Conservation (phyloP, 148 eudicot species). For the Vaccinium myrtillus region DNA sequence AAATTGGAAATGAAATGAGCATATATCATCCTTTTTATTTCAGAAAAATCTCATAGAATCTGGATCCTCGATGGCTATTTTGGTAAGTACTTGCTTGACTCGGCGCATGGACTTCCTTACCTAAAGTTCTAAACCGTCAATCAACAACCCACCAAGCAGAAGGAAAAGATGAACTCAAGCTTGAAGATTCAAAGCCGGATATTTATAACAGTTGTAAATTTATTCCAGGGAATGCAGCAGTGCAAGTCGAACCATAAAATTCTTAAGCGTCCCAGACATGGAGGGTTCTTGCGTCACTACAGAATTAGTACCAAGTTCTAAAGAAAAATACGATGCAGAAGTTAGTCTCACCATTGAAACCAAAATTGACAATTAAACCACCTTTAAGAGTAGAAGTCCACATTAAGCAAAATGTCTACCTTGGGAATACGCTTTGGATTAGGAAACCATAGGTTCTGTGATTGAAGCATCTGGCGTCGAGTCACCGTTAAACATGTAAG, state of each 20-base stretch:
- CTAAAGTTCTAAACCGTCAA: slow-evolving; percentile 15
- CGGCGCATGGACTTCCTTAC: slow-evolving; percentile 81
- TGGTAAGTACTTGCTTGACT: slow-evolving; percentile 82
- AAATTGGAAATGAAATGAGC: slow-evolving; percentile 31
- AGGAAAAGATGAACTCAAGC: background rate
- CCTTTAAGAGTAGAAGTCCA: no score
- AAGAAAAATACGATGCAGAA: no score
- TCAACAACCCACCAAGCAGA: background rate
- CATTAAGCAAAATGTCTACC: slow-evolving; percentile 28
- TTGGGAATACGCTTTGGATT: slow-evolving; percentile 87
- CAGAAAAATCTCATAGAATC: slow-evolving; percentile 72
- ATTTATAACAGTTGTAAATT: background rate
- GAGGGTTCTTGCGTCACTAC: no score
- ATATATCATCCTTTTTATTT: slow-evolving; percentile 84
- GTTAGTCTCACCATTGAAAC: background rate
- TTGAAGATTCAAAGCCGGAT: background rate
- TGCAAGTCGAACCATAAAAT: no score
- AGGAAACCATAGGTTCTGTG: slow-evolving; percentile 73
- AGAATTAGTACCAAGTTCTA: no score
- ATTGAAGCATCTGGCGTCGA: slow-evolving; percentile 87
- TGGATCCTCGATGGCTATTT: slow-evolving; percentile 86
- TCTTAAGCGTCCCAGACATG: background rate
- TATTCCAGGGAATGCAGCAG: no score
- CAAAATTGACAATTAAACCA: background rate
- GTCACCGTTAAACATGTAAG: no score